Conservation (phyloP, 2,329 filamentous ascomycete genomes). For the Chaetomiaceae sp. region DNA sequence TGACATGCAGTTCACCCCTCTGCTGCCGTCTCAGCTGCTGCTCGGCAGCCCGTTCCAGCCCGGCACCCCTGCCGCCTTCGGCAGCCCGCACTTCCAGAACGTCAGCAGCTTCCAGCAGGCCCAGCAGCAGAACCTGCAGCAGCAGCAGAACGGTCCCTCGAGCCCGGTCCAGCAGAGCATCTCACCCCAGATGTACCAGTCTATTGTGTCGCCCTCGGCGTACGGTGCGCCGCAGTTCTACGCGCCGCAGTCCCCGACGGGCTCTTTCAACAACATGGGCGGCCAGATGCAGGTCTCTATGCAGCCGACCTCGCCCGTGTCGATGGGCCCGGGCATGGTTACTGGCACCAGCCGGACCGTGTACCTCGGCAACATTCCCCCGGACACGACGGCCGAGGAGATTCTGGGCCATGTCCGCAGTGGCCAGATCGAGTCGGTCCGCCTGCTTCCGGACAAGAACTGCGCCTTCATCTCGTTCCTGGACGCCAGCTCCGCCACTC, state of each 20-base stretch:
- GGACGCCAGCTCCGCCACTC: constrained; percentile 93
- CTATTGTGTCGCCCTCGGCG: constrained; percentile 77
- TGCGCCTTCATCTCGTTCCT: constrained; percentile 99
- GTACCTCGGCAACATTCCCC: constrained; percentile 96
- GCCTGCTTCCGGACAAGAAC: constrained; percentile 96
- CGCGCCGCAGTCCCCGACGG: constrained; percentile 78
- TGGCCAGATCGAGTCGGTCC: constrained; percentile 98
- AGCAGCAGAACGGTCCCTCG: constrained; percentile 56
- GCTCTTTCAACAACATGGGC: constrained; percentile 56
- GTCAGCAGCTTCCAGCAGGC: constrained; percentile 69
- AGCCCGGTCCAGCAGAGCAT: constrained; percentile 73
- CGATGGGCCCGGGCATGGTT: constrained; percentile 71
- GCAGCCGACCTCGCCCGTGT: constrained; percentile 66
- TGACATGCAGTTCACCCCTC: constrained; percentile 97
- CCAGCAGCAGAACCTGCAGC: constrained; percentile 46
- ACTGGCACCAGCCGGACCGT: constrained; percentile 93
- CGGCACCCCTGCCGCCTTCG: constrained; percentile 82
- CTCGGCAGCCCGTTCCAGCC: constrained; percentile 96
- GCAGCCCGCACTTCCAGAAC: constrained; percentile 85
- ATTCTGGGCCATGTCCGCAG: constrained; percentile 94
- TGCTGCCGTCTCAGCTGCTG: constrained; percentile 88
- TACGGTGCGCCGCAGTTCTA: constrained; percentile 78
- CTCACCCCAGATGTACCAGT: constrained; percentile 77
- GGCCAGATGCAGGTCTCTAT: constrained; percentile 51
- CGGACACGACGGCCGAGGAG: constrained; percentile 93